Evolutionary conservation across 805 yeast species (phyloP).

Genomic region (Pichia insulana): DNA sequence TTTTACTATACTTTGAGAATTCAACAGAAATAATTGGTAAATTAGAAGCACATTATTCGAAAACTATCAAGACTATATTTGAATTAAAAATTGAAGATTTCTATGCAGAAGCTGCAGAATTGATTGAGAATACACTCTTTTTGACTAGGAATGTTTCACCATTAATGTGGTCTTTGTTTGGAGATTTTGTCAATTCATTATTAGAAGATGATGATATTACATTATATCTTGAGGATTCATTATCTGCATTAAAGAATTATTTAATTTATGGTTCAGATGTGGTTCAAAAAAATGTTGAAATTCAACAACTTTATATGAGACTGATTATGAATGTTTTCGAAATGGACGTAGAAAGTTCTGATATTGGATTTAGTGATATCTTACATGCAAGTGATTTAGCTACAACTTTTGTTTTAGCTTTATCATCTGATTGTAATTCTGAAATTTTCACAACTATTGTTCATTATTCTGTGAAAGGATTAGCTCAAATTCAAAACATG

Average conservation of each 20-base stretch:
- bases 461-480: slow-evolving; percentile 33
- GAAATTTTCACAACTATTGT: slow-evolving; percentile 40
- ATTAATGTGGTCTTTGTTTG: slow-evolving; percentile 67
- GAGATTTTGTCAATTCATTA: slow-evolving; percentile 32
- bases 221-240: slow-evolving; percentile 65
- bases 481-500: slow-evolving; percentile 27
- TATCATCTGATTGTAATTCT: slow-evolving; percentile 37
- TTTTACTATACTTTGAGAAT: slow-evolving; percentile 79
- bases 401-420: slow-evolving; percentile 52
- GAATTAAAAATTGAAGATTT: slow-evolving; percentile 65
- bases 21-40: slow-evolving; percentile 58
- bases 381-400: slow-evolving; percentile 52
- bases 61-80: slow-evolving; percentile 64
- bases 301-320: slow-evolving; percentile 40
- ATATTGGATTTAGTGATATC: slow-evolving; percentile 49
- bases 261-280: slow-evolving; percentile 48
- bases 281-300: slow-evolving; percentile 37
- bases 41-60: slow-evolving; percentile 67
- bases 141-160: slow-evolving; percentile 54
- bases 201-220: slow-evolving; percentile 44
- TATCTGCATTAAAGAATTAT: slow-evolving; percentile 67
- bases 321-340: slow-evolving; percentile 37
- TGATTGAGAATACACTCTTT: slow-evolving; percentile 69
- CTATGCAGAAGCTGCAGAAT: slow-evolving; percentile 71
- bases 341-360: slow-evolving; percentile 27